Conservation (phyloP, 176 grass and related monocot genomes). For the Oryza coarctata region DNA sequence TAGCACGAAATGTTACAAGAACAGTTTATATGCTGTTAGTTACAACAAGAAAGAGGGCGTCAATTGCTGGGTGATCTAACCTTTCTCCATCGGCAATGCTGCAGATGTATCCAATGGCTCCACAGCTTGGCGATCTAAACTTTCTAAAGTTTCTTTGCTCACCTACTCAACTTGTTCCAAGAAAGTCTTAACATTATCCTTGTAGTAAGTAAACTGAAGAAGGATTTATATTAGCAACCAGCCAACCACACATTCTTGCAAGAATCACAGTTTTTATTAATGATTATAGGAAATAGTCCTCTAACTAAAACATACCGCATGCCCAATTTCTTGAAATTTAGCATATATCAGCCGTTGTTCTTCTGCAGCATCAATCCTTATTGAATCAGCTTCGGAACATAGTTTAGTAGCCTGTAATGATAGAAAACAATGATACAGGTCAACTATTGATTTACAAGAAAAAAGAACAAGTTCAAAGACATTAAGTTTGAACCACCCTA, state of each 20-base stretch:
- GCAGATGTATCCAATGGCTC: neutral
- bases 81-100: neutral
- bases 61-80: neutral
- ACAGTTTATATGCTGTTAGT: too few relatives aligned
- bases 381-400: slow-evolving; percentile 35
- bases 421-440: slow-evolving; percentile 8
- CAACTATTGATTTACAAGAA: neutral
- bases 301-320: slow-evolving; percentile 41
- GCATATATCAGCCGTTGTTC: slow-evolving; percentile 42
- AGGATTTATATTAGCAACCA: slow-evolving; percentile 7
- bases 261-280: neutral
- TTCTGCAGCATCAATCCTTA: slow-evolving; percentile 10
- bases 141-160: slow-evolving; percentile 6
- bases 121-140: neutral
- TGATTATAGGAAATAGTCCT: neutral
- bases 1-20: too few relatives aligned
- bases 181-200: slow-evolving; percentile 24
- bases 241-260: neutral
- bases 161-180: slow-evolving; percentile 39
- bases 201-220: slow-evolving; percentile 45
- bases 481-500: slow-evolving; percentile 17
- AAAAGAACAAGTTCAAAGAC: slow-evolving; percentile 7
- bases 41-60: neutral
- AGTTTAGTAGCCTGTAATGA: slow-evolving; percentile 45
- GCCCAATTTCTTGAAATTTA: slow-evolving; percentile 45